Percentiles rank a stretch among this genome's conserved stretches.
phyloP scores from a whole-genome alignment of 140 eudicot species.

The Stevia rebaudiana region DNA sequence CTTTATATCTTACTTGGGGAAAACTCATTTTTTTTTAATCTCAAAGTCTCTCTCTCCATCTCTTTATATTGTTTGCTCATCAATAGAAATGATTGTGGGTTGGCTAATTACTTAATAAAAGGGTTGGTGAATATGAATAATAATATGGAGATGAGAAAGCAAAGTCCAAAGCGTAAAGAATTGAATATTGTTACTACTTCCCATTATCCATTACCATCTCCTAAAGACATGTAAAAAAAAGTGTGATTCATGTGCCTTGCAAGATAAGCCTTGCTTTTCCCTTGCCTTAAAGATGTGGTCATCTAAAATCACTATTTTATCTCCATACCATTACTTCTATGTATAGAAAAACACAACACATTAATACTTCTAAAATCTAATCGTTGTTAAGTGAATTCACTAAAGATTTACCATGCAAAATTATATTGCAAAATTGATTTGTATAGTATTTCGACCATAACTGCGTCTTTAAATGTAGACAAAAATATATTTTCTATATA shows the following conservation, averaged over 20 bases:
- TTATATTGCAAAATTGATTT: not conserved
- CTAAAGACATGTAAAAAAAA: slow-evolving; percentile 19
- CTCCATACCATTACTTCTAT: slow-evolving; percentile 13
- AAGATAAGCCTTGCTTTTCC: slow-evolving; percentile 36
- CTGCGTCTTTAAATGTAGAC: not conserved
- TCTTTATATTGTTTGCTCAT: not conserved
- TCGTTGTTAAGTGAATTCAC: not conserved
- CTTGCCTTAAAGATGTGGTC: slow-evolving; percentile 24
- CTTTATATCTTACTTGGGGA: no score
- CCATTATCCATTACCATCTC: slow-evolving; percentile 9
- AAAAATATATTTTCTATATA: not conserved
- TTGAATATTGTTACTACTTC: slow-evolving; percentile 18
- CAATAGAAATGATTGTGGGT: not conserved
- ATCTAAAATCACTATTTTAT: slow-evolving; percentile 19
- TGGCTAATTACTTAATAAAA: not conserved
- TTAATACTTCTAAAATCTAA: no score
- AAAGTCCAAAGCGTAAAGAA: slow-evolving; percentile 32
- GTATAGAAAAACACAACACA: no score
- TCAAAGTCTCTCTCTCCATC: no score
- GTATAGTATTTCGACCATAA: not conserved
- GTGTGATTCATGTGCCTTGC: slow-evolving; percentile 58
- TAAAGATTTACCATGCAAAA: not conserved
- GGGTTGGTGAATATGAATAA: slow-evolving; percentile 21
- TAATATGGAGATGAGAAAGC: slow-evolving; percentile 23
- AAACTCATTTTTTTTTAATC: no score